Percentiles rank a stretch among this genome's conserved stretches.
Evolutionary conservation across 148 eudicot genomes (phyloP).

Genomic region (Rhododendron ovatum): DNA sequence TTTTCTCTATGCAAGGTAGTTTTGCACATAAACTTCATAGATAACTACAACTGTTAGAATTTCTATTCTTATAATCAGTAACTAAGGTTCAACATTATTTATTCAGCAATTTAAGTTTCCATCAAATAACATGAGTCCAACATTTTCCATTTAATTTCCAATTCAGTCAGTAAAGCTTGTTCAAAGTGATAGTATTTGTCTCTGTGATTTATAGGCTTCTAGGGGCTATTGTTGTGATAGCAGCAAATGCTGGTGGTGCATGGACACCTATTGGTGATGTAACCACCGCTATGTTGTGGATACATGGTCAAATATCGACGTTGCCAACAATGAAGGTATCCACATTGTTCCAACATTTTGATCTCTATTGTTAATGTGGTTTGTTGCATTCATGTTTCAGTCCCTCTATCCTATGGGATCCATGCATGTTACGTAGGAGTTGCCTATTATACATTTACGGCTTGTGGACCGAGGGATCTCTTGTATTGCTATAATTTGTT

Average conservation of each 20-base stretch:
- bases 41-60: too few species aligned
- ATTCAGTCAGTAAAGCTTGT: constrained; percentile 4
- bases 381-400: neutral
- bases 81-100: neutral
- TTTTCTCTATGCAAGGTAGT: too few species aligned
- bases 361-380: neutral
- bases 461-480: neutral
- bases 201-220: constrained; percentile 57
- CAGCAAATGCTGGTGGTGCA: constrained; percentile 99
- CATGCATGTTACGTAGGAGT: neutral
- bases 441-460: neutral
- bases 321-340: constrained; percentile 84
- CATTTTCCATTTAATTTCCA: neutral
- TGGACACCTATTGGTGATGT: constrained; percentile 99
- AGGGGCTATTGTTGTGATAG: constrained; percentile 93
- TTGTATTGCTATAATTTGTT: neutral
- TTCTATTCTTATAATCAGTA: neutral
- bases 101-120: neutral
- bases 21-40: neutral
- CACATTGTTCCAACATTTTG: constrained; percentile 9
- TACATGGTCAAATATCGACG: constrained; percentile 97
- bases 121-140: neutral
- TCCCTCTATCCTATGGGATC: neutral
- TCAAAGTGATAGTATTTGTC: neutral
- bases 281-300: constrained; percentile 98